Evolutionary conservation across 805 yeast genomes (phyloP).

Genomic region (Teunomyces cretensis): DNA sequence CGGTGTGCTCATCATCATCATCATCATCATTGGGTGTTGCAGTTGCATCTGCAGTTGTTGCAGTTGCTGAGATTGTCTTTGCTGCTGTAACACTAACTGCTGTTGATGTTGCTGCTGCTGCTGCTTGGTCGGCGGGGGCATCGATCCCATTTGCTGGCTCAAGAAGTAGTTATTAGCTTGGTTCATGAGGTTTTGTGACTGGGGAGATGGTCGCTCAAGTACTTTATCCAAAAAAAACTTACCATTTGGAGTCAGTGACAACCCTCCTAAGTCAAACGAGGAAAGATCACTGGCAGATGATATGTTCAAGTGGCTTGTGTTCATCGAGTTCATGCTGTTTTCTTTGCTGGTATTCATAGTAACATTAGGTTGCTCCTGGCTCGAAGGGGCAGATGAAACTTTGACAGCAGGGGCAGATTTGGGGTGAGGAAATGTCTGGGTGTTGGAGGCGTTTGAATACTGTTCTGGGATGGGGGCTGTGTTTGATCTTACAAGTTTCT

Average conservation of each 20-base stretch:
- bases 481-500: not conserved
- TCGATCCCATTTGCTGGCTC: slow-evolving; percentile 13
- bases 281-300: slow-evolving; percentile 38
- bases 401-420: not conserved
- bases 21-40: slow-evolving; percentile 15
- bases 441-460: not conserved
- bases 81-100: not conserved
- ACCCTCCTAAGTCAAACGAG: slow-evolving; percentile 39
- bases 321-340: slow-evolving; percentile 28
- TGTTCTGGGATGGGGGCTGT: slow-evolving; percentile 1
- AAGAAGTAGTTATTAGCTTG: slow-evolving; percentile 14
- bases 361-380: slow-evolving; percentile 7
- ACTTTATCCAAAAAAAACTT: slow-evolving; percentile 39
- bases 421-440: not conserved
- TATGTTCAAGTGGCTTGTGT: slow-evolving; percentile 34
- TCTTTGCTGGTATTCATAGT: slow-evolving; percentile 24
- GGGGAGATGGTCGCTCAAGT: slow-evolving; percentile 41
- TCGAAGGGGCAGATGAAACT: not conserved
- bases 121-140: slow-evolving; percentile 33
- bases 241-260: slow-evolving; percentile 41
- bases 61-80: slow-evolving; percentile 7
- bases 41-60: slow-evolving; percentile 15
- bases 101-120: slow-evolving; percentile 9
- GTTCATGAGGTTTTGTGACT: slow-evolving; percentile 16
- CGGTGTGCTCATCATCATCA: slow-evolving; percentile 47